Evolutionary conservation across 2,329 filamentous ascomycete genomes (phyloP), one percentile per base, ranked within the genome.

Genomic region (Mycosphaerella arachidis): DNA sequence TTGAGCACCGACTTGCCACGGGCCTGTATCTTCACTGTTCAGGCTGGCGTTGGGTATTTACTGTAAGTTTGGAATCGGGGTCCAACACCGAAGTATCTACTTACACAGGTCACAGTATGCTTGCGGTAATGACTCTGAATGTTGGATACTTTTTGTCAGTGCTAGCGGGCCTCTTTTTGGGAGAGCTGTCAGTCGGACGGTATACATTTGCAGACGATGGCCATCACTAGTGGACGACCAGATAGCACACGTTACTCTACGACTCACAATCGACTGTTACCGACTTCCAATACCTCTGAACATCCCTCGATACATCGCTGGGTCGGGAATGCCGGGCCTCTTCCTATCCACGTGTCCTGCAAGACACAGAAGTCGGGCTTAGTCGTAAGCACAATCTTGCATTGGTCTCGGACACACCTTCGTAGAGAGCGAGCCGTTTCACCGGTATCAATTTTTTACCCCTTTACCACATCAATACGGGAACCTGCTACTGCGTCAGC

Each of bases 101-200:
- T 71, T 51, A 68, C 72, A 56, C 54, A 18, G 40, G 6, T 18
- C 27, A 18, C 67, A 96, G 92, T 61, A 96, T 96, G 92, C 78
- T 96, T 77, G 90, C 89, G 13, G 89, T 95, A 71, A 96, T 94
- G 91, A 92, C 90, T 1, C 85, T 91, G 79, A 94, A 94, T 68
- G 83, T 93, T 16, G 91, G 90, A 12, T 94, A 94, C 73, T 93
- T 93, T 73, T 75, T 91, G 57, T 92, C 89, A 0, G 82, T 92
- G n/a, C 81, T 95, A 10, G 87, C 80, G 4, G 88, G 88, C 13
- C 84, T 89, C 1, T 97, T 97, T 71, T 72, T 95, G n/a, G 93
- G 93, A 27, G 94, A 94, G 73, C 76, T 97, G 48, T 83, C 85
- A 0, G 82, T 94, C 62, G 91, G 92, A 31, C 84, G 92, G 64